Base-by-base conservation (phyloP, 1,139 yeast species). In the Geotrichum reessii region DNA sequence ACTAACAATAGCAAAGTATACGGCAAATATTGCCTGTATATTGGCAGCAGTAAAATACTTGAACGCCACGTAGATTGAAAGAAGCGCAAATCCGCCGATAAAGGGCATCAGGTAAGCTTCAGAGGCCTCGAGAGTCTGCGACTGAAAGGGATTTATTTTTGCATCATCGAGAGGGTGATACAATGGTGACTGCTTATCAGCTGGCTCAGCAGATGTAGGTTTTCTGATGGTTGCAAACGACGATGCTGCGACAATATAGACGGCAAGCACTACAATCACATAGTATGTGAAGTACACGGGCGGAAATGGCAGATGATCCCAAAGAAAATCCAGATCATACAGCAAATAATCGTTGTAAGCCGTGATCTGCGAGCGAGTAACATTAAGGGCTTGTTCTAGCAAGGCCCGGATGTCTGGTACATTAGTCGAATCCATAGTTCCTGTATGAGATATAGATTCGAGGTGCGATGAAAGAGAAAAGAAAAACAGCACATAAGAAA, bases 121-220 rank as follows among this genome's bases (percentile, higher is more conserved):
- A 17, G 66, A 52, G 62, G 71, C 59, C 55, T 63, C 57, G 58
- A 68, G 61, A 53, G 48, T 52, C 50, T 19, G 56, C 24, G 40
- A 59, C 28, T n/a, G 58, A 17, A 12, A 31, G 40, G 49, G 50
- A 25, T 50, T 52, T 1, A 37, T 28, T 14, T 48, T 48, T 24
- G 53, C 42, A 40, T 56, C 70, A 64, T 81, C 85, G 0, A 77
- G 63, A 11, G 78, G 79, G 65, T 82, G 84, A 68, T 74, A 82
- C 25, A 73, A 63, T 1, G 73, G 73, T 53, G 75, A 75, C 28
- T 73, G 71, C 8, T 65, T 63, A 53, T 71, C 72, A 1, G 85
- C 80, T 21, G 72, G 73, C 17, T 67, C 64, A 1, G 84, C 83
- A 58, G 75, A 75, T 9, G 59, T 47, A 0, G 86, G 86, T 60